Percentiles rank a stretch among this genome's conserved stretches.
Evolutionary conservation across 2,329 filamentous ascomycete genomes (phyloP).

Genomic region (Penicillium decumbens): DNA sequence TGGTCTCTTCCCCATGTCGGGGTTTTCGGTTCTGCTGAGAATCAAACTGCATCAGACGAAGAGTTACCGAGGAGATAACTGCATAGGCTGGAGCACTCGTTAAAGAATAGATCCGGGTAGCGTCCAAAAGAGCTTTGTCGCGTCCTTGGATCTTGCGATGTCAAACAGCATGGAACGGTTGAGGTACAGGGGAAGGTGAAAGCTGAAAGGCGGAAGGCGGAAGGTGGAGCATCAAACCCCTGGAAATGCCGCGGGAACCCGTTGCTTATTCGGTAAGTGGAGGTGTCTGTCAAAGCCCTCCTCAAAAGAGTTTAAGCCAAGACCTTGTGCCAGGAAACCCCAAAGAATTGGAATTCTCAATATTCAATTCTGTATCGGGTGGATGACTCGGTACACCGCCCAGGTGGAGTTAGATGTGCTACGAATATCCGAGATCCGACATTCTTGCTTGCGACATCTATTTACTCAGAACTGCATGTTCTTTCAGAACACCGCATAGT

Average conservation of each 20-base stretch:
- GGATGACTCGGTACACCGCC: no score
- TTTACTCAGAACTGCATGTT: neutral
- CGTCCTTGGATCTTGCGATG: neutral
- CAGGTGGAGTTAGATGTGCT: no score
- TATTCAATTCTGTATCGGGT: neutral
- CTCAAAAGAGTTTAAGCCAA: neutral
- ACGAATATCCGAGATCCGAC: no score
- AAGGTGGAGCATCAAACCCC: neutral
- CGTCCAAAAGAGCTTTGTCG: neutral
- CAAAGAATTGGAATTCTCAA: neutral
- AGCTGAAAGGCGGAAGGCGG: no score
- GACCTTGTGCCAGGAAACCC: neutral
- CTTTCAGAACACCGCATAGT: conserved; percentile 7
- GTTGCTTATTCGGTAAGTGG: neutral
- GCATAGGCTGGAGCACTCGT: neutral
- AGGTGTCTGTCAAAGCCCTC: neutral
- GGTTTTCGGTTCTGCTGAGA: no score
- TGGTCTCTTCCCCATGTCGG: neutral
- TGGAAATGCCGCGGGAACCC: conserved; percentile 3
- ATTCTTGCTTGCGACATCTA: neutral
- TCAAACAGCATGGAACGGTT: neutral
- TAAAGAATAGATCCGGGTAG: neutral
- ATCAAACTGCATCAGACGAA: neutral
- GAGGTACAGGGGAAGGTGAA: neutral
- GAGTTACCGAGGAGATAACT: neutral